phyloP scores from a whole-genome alignment of 495 filamentous ascomycete species.

The Venustampulla echinocandica region DNA sequence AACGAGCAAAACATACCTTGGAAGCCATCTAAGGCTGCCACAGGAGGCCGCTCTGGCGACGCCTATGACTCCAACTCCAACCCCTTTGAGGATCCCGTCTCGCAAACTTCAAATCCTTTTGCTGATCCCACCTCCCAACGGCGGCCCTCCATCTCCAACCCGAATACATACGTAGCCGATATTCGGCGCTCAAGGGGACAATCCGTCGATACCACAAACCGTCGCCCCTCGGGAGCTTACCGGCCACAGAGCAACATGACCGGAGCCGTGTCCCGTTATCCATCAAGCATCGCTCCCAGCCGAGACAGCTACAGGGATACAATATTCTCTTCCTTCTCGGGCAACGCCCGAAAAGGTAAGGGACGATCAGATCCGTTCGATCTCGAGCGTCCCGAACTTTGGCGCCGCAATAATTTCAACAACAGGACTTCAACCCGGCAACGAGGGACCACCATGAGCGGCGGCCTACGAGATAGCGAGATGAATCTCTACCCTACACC shows the following conservation, averaged over 20 bases:
- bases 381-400: slow-evolving; percentile 45
- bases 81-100: slow-evolving; percentile 9
- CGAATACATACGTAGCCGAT: slow-evolving; percentile 33
- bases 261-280: slow-evolving; percentile 12
- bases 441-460: slow-evolving; percentile 6
- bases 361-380: slow-evolving; percentile 62
- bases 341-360: slow-evolving; percentile 30
- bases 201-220: slow-evolving; percentile 27
- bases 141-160: slow-evolving; percentile 18
- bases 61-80: not conserved
- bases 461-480: slow-evolving; percentile 27
- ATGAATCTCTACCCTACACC: slow-evolving; percentile 1
- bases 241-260: slow-evolving; percentile 6
- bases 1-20: too few species aligned
- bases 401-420: slow-evolving; percentile 20
- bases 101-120: slow-evolving; percentile 34
- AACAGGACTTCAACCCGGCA: not conserved
- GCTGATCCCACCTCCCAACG: slow-evolving; percentile 29
- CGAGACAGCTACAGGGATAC: slow-evolving; percentile 21
- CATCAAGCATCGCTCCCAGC: slow-evolving; percentile 16
- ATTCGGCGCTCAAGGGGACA: slow-evolving; percentile 37
- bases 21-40: too few species aligned
- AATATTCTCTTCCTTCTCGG: slow-evolving; percentile 20
- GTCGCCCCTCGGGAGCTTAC: slow-evolving; percentile 20
- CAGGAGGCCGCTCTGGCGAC: not conserved